These are phyloP conservation scores for Penicillium antarcticum DNA, from an alignment of 495 filamentous ascomycete genomes.

Conservation along the genomic window DNA sequence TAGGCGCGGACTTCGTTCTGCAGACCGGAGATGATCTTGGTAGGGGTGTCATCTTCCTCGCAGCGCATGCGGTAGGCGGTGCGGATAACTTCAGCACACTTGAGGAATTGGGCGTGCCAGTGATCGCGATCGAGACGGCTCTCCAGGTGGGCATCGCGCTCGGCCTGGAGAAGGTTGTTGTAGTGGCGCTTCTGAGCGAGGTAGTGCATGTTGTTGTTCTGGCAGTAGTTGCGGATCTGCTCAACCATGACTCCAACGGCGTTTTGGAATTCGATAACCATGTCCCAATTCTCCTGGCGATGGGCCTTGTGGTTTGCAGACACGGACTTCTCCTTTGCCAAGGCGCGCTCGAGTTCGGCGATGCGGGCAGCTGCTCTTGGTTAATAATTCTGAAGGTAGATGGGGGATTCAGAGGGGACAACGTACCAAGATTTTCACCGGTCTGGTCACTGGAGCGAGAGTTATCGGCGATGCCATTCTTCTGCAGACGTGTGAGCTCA, in stretches of 20 bases:
- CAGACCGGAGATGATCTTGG: conserved; percentile 48
- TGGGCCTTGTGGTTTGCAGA: conserved; percentile 46
- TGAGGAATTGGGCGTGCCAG: conserved; percentile 58
- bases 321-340: conserved; percentile 47
- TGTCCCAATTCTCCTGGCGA: conserved; percentile 46
- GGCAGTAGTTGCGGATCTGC: conserved; percentile 60
- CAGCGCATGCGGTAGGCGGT: conserved; percentile 48
- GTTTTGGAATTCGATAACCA: conserved; percentile 58
- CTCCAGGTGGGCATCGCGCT: conserved; percentile 54
- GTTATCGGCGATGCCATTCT: conserved; percentile 44
- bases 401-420: not conserved
- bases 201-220: conserved; percentile 57
- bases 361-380: conserved; percentile 40
- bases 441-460: conserved; percentile 42
- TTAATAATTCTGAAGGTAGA: not conserved
- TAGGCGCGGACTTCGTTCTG: conserved; percentile 56
- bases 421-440: conserved; percentile 44
- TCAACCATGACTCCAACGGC: conserved; percentile 55
- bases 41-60: conserved; percentile 46
- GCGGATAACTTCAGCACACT: conserved; percentile 51
- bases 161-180: conserved; percentile 54
- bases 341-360: conserved; percentile 49
- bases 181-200: conserved; percentile 58
- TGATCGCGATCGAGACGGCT: conserved; percentile 61
- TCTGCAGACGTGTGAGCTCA: conserved; percentile 25